Base-by-base conservation (phyloP, 2,329 filamentous ascomycete genomes). In the Neofusicoccum ribis region DNA sequence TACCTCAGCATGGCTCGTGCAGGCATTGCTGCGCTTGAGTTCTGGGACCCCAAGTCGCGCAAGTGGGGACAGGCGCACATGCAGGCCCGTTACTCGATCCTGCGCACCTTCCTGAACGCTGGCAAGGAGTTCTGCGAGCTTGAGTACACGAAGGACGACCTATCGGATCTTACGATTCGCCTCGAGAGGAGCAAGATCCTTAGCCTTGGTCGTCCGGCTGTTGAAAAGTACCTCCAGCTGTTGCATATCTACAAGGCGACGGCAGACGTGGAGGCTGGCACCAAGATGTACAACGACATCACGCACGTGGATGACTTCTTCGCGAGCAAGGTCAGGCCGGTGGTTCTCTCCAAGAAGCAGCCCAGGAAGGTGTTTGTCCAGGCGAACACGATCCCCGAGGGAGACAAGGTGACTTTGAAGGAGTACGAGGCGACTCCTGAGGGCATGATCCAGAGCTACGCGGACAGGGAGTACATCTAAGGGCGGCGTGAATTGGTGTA, bases 31-130 rank as follows among this genome's bases (percentile, higher is more conserved):
- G 91, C 93, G 1, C 85, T 98, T 23, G 94, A 98, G 76, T 92
- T 95, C 84, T 98, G 93, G 93, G 93, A 97, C 73, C 93, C 93
- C 5, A 93, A 93, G 81, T 89, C 86, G 71, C 84, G 88, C 69
- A 97, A 96, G 81, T 97, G 93, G 93, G 93, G 93, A 8, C 93
- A 97, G 78, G 86, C 91, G 69, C 93, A 97, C 75, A 96, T 92
- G 79, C 92, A 96, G 79, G 93, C 93, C 23, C 90, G 93, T 11
- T 97, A 93, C 80, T 91, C 90, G 60, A 97, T 97, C 72, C 82
- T 97, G 46, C 88, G 86, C 63, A 93, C 88, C 71, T 93, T 97
- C 85, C 85, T 97, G 17, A 86, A 91, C 70, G 93, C 93, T 0
- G 92, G 90, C n/a, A 86, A 91, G 64, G 89, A 91, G 72, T 97